Evolutionary conservation across 176 grass and related monocot species (phyloP).

Genomic region (sorghum (Sorghum bicolor)): Sorghum_bicolor_NCBIv3 NC_012876.2:2562501-2563000

Average conservation of each 20-base stretch:
- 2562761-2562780: neutral
- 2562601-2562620: neutral
- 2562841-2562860: conserved; percentile 29
- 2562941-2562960: conserved; percentile 38
- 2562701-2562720: conserved; percentile 22
- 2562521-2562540: neutral
- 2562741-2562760: neutral
- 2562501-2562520: neutral
- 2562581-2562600: neutral
- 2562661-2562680: neutral
- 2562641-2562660: no score
- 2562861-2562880: conserved; percentile 12
- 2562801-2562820: conserved; percentile 20
- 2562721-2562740: neutral
- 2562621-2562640: no score
- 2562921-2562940: neutral
- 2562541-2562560: neutral
- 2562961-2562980: conserved; percentile 63
- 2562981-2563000: conserved; percentile 47
- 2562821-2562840: neutral
- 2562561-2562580: neutral
- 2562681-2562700: neutral
- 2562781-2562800: conserved; percentile 9
- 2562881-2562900: conserved; percentile 14
- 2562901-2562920: neutral